Base-by-base conservation (phyloP, 768 basidiomycete genomes). In the Trametes gibbosa region DNA sequence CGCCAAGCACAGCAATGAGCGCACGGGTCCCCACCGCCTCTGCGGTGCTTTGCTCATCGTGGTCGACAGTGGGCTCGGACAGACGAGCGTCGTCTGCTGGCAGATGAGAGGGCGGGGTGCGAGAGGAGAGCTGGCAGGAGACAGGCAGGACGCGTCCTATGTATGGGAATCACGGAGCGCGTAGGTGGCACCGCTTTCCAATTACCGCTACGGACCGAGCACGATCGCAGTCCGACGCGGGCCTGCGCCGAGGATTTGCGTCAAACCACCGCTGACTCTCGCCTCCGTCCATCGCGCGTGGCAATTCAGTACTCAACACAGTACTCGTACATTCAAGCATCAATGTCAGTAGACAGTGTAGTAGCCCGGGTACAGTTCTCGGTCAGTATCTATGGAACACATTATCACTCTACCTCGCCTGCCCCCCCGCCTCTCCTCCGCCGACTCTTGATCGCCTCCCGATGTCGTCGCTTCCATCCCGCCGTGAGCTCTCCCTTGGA, bases 391-490 rank as follows among this genome's bases (percentile, higher is more conserved):
- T n/a, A n/a, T n/a, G n/a, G n/a, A 13, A 24, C 12, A 32, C 34
- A 34, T 56, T 59, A 70, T 56, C 61, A 70, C 50, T 75, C 72
- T 13, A 45, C 66, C 45, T 69, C 77, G 12, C 74, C 79, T 5
- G 75, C 79, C 19, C 72, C 79, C 58, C 77, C 81, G 23, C 74
- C 79, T 64, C 82, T 79, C 59, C 86, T 74, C 63, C 81, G 74
- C 62, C 78, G 79, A 24, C 81, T 76, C 72, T 90, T 90, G 47
- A 82, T 80, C 14, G 89, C 91, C 67, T 92, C 91, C 58, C 85
- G 81, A 72, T 84, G 85, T 47, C 88, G 73, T 67, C 83, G 82
- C 74, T 90, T 91, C 90, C 91, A 92, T 49, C 83, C 87, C 60
- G 72, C 76, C 53, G 91, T 92, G 70, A 92, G 70, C 53, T 84